Evolutionary conservation across 148 eudicot genomes (phyloP).

Genomic region (Vaccinium darrowii): DNA sequence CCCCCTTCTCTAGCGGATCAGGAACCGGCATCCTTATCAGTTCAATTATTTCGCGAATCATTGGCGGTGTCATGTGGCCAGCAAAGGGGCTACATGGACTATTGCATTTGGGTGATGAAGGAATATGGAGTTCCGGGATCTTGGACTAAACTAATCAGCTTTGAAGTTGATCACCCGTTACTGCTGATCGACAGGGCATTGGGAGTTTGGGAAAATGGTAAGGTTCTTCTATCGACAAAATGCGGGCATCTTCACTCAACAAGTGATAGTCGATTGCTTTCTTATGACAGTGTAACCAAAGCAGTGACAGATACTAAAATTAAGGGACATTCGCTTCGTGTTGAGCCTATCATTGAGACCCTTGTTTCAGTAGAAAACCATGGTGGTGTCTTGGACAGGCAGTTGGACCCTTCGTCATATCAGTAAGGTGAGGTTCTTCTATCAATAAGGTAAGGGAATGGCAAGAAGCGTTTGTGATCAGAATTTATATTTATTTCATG

Average conservation of each 20-base stretch:
- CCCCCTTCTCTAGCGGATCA: neutral
- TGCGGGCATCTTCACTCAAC: no score
- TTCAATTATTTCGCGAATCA: neutral
- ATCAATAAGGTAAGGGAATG: neutral
- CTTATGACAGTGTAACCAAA: neutral
- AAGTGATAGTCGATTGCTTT: neutral
- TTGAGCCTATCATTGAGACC: neutral
- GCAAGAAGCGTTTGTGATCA: neutral
- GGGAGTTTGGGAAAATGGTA: neutral
- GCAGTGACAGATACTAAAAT: neutral
- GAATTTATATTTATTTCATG: no score
- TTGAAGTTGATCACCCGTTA: neutral
- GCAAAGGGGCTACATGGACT: neutral
- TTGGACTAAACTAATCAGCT: neutral
- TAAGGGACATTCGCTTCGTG: neutral
- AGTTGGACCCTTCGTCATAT: neutral
- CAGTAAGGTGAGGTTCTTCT: neutral
- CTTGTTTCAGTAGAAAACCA: neutral
- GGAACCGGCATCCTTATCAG: neutral
- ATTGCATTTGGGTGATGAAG: neutral
- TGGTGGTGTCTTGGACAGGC: neutral
- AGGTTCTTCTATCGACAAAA: neutral
- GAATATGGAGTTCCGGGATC: neutral
- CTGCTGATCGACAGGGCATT: neutral
- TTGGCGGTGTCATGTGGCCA: neutral